Conservation (phyloP, 164 flowering plant genomes). For the Vitis labrusca region DNA sequence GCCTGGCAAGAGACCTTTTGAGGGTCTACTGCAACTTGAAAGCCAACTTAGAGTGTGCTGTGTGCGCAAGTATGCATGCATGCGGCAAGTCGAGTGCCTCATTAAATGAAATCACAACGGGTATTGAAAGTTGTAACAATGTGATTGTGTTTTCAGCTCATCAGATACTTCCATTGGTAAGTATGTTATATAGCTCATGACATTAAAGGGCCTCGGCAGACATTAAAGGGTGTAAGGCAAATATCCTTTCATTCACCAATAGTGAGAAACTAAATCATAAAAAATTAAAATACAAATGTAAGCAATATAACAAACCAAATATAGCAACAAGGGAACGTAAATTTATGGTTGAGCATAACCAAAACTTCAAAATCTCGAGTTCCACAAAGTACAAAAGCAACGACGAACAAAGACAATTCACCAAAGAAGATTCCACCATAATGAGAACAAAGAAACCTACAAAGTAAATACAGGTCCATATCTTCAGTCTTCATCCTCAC, state of each 20-base stretch:
- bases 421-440: conserved; percentile 1
- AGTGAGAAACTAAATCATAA: background rate
- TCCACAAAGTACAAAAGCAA: conserved; percentile 1
- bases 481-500: conserved; percentile 37
- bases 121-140: no score
- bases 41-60: conserved; percentile 22
- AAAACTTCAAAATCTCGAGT: conserved; percentile 1
- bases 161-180: no score
- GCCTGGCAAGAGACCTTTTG: conserved; percentile 30
- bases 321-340: background rate
- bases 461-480: background rate
- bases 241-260: background rate
- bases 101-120: no score
- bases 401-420: background rate
- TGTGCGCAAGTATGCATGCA: no score
- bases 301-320: background rate
- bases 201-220: no score
- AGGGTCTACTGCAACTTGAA: conserved; percentile 22
- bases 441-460: background rate
- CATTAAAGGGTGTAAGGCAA: no score
- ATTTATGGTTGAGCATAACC: background rate
- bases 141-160: no score
- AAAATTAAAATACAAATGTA: background rate
- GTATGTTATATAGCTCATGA: no score
- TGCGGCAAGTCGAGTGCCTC: no score